Evolutionary conservation across 352 stramenopile genomes (phyloP).

Genomic region (Phytophthora capsici): DNA sequence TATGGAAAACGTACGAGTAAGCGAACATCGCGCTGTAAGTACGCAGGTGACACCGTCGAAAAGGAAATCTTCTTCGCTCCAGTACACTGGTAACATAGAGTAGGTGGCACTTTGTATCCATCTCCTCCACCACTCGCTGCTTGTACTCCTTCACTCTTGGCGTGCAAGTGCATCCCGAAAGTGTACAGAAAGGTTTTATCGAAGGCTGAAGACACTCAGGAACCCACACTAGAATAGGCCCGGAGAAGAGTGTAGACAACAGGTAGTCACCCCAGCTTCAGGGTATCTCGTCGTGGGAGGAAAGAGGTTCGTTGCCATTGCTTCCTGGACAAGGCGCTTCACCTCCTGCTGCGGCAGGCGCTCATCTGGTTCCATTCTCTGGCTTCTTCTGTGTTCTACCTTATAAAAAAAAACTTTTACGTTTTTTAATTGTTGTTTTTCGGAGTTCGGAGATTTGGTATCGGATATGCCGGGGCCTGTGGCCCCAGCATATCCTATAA

Average conservation of each 20-base stretch:
- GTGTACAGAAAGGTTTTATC: background rate
- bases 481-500: background rate
- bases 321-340: background rate
- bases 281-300: background rate
- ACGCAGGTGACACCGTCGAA: background rate
- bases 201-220: background rate
- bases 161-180: background rate
- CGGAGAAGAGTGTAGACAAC: background rate
- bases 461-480: background rate
- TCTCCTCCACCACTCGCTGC: slow-evolving; percentile 1
- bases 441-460: slow-evolving; percentile 1
- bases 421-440: too few relatives aligned
- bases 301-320: background rate
- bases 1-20: background rate
- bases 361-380: background rate
- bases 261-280: background rate
- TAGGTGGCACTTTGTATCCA: slow-evolving; percentile 10
- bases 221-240: slow-evolving; percentile 4
- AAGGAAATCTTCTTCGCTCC: background rate
- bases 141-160: slow-evolving; percentile 14
- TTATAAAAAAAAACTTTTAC: background rate
- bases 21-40: background rate
- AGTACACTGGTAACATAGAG: slow-evolving; percentile 15
- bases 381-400: background rate
- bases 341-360: background rate